Conservation (phyloP, 257 asterid species). For the Nicotiana sylvestris region DNA sequence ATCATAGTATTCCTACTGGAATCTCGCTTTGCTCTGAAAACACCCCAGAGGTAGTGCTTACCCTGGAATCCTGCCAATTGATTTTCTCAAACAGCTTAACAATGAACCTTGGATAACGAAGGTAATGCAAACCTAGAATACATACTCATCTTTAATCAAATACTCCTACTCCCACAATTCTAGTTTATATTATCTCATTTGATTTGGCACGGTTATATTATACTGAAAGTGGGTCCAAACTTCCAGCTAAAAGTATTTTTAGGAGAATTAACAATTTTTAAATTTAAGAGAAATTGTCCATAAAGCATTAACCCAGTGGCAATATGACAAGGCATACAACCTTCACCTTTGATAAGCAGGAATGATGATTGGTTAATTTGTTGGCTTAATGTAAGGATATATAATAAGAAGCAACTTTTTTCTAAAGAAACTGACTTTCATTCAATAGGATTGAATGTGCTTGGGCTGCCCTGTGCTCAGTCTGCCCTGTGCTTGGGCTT, state of each 20-base stretch:
- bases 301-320: background rate
- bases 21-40: constrained; percentile 44
- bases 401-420: background rate
- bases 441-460: background rate
- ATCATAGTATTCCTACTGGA: background rate
- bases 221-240: background rate
- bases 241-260: background rate
- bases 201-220: background rate
- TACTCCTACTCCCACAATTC: background rate
- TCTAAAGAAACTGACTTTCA: background rate
- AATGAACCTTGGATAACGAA: background rate
- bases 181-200: background rate
- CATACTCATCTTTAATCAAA: background rate
- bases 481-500: background rate
- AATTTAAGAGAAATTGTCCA: background rate
- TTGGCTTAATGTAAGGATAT: background rate
- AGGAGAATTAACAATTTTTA: background rate
- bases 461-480: background rate
- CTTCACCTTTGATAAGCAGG: constrained; percentile 2
- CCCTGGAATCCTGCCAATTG: constrained; percentile 53
- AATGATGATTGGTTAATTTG: background rate
- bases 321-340: background rate
- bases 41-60: constrained; percentile 77
- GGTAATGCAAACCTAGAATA: background rate
- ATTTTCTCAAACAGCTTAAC: constrained; percentile 3